Evolutionary conservation across 139 green algal genomes (phyloP).

Genomic region (Deuterostichococcus epilithicus): DNA sequence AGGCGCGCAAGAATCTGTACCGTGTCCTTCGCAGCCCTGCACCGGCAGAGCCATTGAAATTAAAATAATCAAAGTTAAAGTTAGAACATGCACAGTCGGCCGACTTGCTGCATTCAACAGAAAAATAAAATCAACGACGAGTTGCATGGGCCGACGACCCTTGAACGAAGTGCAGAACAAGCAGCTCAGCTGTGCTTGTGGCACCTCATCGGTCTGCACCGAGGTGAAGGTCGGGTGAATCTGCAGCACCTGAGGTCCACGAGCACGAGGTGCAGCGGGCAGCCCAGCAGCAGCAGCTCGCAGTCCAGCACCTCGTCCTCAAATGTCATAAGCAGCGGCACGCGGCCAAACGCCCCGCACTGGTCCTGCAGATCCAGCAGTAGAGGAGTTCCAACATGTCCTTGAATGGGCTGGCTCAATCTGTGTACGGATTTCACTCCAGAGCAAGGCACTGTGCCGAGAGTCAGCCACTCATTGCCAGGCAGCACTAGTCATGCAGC

Average conservation of each 20-base stretch:
- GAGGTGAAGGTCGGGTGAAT: no score
- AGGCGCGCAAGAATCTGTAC: conserved; percentile 58
- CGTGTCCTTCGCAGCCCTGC: conserved; percentile 57
- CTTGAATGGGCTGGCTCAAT: no score
- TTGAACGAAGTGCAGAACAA: no score
- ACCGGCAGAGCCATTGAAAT: conserved; percentile 2
- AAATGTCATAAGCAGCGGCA: conserved; percentile 59
- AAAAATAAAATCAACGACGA: no score
- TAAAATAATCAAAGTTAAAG: no score
- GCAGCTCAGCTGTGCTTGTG: no score
- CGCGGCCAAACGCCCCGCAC: conserved; percentile 57
- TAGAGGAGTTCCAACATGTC: no score
- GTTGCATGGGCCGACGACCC: no score
- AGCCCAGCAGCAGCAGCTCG: conserved; percentile 14
- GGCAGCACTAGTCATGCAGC: background rate
- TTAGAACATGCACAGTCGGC: no score
- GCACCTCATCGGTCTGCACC: no score
- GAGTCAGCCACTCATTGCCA: background rate
- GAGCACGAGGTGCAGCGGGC: conserved; percentile 37
- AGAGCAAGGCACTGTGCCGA: no score
- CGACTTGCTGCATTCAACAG: no score
- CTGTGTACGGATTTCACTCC: conserved; percentile 46
- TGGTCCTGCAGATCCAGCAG: conserved; percentile 36
- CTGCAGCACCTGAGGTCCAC: conserved; percentile 27
- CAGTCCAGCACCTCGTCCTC: conserved; percentile 51